These are phyloP conservation scores for Phytophthora constricta DNA, from an alignment of 352 stramenopile species.

Conservation along the genomic window DNA sequence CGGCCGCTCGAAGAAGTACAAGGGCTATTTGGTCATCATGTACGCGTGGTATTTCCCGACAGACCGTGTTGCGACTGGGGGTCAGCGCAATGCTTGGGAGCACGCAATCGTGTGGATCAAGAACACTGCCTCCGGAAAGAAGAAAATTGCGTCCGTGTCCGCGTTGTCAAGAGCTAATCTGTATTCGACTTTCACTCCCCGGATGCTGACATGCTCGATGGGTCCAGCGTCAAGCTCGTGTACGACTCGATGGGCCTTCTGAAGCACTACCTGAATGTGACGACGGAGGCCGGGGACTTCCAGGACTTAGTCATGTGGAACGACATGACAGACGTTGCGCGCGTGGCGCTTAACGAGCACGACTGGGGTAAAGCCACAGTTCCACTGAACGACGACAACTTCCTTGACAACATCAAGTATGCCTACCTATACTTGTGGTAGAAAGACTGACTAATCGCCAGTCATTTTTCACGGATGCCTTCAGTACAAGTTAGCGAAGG, in stretches of 20 bases:
- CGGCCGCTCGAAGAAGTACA: conserved; percentile 12
- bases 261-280: conserved; percentile 36
- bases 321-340: conserved; percentile 23
- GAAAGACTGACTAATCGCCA: no score
- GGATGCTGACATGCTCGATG: conserved; percentile 16
- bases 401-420: conserved; percentile 26
- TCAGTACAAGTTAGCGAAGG: no score
- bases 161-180: background rate
- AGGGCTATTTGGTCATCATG: conserved; percentile 29
- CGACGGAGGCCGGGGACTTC: conserved; percentile 22
- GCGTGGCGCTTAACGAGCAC: conserved; percentile 32
- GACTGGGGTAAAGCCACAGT: conserved; percentile 36
- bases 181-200: conserved; percentile 22
- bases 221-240: conserved; percentile 22
- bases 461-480: no score
- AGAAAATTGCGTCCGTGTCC: conserved; percentile 9
- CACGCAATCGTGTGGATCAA: conserved; percentile 14
- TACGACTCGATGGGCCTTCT: conserved; percentile 14
- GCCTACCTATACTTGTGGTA: conserved; percentile 22
- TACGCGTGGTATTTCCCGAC: conserved; percentile 29
- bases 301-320: conserved; percentile 28
- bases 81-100: conserved; percentile 10
- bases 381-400: conserved; percentile 33
- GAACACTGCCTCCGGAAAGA: background rate
- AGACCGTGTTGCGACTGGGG: conserved; percentile 10